Evolutionary conservation across 1,139 yeast species (phyloP).

Genomic region (Hansenula lynferdii): DNA sequence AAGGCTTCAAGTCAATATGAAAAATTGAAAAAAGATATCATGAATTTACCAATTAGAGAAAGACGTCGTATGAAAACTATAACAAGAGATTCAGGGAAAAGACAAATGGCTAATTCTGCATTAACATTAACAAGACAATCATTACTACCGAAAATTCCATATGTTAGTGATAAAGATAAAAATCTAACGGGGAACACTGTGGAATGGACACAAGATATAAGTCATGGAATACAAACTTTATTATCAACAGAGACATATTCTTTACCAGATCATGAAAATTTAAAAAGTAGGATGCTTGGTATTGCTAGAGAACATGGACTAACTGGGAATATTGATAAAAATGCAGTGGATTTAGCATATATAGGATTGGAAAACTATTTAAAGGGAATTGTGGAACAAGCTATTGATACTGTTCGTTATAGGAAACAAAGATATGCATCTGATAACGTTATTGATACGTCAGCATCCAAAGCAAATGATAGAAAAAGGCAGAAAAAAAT

Average conservation of each 20-base stretch:
- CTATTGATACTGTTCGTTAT: slow-evolving; percentile 67
- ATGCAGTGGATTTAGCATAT: slow-evolving; percentile 70
- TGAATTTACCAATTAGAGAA: slow-evolving; percentile 83
- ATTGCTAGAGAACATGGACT: slow-evolving; percentile 89
- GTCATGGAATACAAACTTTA: slow-evolving; percentile 85
- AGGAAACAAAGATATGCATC: slow-evolving; percentile 49
- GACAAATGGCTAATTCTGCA: slow-evolving; percentile 69
- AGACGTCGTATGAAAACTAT: slow-evolving; percentile 80
- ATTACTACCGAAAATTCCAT: slow-evolving; percentile 84
- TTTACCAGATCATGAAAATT: slow-evolving; percentile 72
- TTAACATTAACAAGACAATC: slow-evolving; percentile 81
- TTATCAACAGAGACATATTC: slow-evolving; percentile 75
- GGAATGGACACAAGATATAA: slow-evolving; percentile 92
- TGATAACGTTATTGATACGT: slow-evolving; percentile 30
- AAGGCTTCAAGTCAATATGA: slow-evolving; percentile 58
- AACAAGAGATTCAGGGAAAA: slow-evolving; percentile 76
- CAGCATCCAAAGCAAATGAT: slow-evolving; percentile 9
- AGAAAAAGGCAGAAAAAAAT: slow-evolving; percentile 25
- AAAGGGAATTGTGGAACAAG: slow-evolving; percentile 67
- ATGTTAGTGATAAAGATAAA: slow-evolving; percentile 36
- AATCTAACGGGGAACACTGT: slow-evolving; percentile 44
- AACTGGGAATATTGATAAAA: slow-evolving; percentile 71
- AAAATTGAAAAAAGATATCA: slow-evolving; percentile 75
- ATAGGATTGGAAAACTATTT: slow-evolving; percentile 79
- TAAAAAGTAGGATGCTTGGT: slow-evolving; percentile 71